A percentile compares a stretch with the other conserved stretches of the same genome.
phyloP scores from a whole-genome alignment of 2,329 filamentous ascomycete species.

The Fusarium falciforme region DNA sequence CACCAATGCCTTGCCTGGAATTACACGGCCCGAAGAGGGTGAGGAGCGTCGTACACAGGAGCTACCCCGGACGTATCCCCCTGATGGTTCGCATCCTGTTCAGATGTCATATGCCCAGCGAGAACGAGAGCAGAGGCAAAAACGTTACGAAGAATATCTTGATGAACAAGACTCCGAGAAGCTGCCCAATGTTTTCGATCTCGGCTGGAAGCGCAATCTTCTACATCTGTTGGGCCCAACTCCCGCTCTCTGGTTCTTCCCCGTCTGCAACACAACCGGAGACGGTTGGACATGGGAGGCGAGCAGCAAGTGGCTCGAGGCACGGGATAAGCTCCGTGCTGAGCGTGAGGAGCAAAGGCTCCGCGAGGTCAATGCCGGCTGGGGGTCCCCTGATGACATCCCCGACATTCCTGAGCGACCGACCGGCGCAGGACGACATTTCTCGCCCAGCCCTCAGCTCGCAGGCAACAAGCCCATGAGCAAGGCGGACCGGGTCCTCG shows the following conservation, averaged over 20 bases:
- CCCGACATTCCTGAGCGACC: constrained; percentile 41
- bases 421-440: constrained; percentile 50
- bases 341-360: constrained; percentile 70
- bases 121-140: constrained; percentile 65
- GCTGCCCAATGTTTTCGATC: constrained; percentile 92
- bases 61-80: constrained; percentile 39
- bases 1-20: constrained; percentile 81
- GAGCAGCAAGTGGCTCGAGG: constrained; percentile 80
- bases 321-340: constrained; percentile 69
- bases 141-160: constrained; percentile 77
- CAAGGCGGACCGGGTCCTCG: constrained; percentile 69
- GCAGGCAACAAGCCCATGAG: constrained; percentile 54
- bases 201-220: constrained; percentile 85
- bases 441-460: constrained; percentile 36
- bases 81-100: constrained; percentile 52
- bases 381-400: constrained; percentile 61
- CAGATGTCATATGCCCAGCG: constrained; percentile 66
- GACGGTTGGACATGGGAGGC: constrained; percentile 97
- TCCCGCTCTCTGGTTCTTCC: constrained; percentile 80
- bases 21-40: constrained; percentile 85
- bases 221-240: constrained; percentile 82
- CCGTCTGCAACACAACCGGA: constrained; percentile 85
- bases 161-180: constrained; percentile 90
- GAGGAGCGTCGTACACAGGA: constrained; percentile 63
- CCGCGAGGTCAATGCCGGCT: constrained; percentile 74